Percentiles rank a stretch among this genome's conserved stretches.
These are phyloP conservation scores for Neurospora discreta DNA, from an alignment of 495 filamentous ascomycete genomes.

Conservation along the genomic window DNA sequence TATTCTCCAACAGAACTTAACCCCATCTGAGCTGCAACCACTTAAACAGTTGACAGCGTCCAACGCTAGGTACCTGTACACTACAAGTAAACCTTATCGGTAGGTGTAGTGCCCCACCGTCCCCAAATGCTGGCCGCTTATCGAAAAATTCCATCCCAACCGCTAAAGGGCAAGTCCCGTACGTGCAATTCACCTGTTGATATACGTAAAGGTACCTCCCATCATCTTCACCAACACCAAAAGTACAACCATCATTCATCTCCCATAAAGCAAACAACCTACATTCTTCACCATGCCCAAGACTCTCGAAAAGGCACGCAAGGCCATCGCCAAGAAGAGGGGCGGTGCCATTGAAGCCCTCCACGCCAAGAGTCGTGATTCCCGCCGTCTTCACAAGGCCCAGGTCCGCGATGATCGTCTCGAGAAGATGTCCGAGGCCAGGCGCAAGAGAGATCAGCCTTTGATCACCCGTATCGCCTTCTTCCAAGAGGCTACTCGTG, in stretches of 20 bases:
- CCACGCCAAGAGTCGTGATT: constrained; percentile 76
- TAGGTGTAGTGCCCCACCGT: constrained; percentile 16
- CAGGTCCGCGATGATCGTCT: constrained; percentile 66
- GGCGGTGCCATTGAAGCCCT: constrained; percentile 53
- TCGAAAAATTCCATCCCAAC: neutral
- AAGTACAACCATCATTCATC: neutral
- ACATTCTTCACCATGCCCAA: constrained; percentile 54
- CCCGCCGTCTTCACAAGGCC: constrained; percentile 60
- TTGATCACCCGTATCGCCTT: constrained; percentile 67
- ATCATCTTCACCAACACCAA: constrained; percentile 1
- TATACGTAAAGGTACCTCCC: neutral
- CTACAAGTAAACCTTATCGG: constrained; percentile 10
- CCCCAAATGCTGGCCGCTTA: neutral
- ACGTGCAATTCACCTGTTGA: neutral
- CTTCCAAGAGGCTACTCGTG: constrained; percentile 51
- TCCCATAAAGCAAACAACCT: too few species aligned
- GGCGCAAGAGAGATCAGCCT: constrained; percentile 56
- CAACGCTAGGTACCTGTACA: neutral
- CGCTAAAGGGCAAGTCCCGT: neutral
- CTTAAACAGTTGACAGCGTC: constrained; percentile 5
- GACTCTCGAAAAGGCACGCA: constrained; percentile 65
- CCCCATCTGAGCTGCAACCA: constrained; percentile 7
- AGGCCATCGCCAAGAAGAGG: constrained; percentile 73
- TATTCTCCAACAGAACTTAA: neutral
- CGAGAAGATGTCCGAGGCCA: constrained; percentile 47